Evolutionary conservation across 2,329 filamentous ascomycete species (phyloP), one percentile per base, ranked within the genome.

Genomic region (Elsinoe australis): DNA sequence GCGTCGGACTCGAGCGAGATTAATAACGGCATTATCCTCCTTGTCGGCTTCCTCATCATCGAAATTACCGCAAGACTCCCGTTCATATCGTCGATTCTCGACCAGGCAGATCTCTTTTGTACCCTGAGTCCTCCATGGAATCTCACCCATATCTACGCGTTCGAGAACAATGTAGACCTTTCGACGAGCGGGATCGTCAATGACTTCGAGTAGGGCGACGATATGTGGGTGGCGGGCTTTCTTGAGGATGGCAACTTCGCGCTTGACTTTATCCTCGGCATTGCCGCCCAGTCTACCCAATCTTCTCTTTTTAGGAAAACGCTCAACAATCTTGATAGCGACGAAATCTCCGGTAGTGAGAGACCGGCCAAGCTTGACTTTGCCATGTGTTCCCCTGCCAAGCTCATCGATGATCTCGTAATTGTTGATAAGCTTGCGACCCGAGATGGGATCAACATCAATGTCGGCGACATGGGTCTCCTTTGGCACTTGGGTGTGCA

Each of bases 161-260:
- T 98, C 92, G 34, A 98, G 76, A 15, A 96, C 87, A 69, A 98
- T 90, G 69, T 98, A 98, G 53, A 98, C 95, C 69, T 98, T 98
- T 70, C 94, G 92, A 51, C 88, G 80, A 59, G 88, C 87, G 1
- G 90, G 90, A 63, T 98, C 92, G 63, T 98, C 92, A 59, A 98
- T 96, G 59, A 98, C 89, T 68, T 98, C 92, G 54, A 96, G 77
- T 31, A 98, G 73, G 58, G 87, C 89, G 53, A 98, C 92, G 32
- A 98, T 87, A 61, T 98, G 95, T n/a, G 87, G 83, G 65, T 98
- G 92, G 22, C 90, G 83, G 47, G 94, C 94, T 71, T 98, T 98
- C 67, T 98, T 98, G 59, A 98, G 73, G 50, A 98, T 96, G 61
- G 92, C 92, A 54, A 98, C 94, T 69, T 98, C 92, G 63, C 85